Conservation (phyloP, 2,329 filamentous ascomycete genomes). For the Trematosphaeria pertusa region DNA sequence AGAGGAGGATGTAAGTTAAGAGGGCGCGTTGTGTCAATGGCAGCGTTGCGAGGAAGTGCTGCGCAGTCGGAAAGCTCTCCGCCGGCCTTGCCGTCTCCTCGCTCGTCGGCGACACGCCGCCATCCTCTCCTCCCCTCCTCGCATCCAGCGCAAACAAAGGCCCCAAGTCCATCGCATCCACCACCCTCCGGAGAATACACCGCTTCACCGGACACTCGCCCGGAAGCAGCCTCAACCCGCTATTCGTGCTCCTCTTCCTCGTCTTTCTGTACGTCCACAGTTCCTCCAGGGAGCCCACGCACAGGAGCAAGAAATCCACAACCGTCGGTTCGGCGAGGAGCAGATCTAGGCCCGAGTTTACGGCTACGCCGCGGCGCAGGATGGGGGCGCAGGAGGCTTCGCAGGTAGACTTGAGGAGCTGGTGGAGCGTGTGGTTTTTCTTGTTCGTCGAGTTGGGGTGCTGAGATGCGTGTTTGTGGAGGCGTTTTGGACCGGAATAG, state of each 20-base stretch:
- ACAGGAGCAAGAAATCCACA: slow-evolving; percentile 9
- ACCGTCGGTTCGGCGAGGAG: slow-evolving; percentile 8
- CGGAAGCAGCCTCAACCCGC: slow-evolving; percentile 3
- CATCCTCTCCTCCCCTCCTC: too few species aligned
- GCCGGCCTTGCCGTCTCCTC: neutral
- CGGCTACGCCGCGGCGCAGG: neutral
- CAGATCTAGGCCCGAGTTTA: slow-evolving; percentile 1
- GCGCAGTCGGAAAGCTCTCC: too few species aligned
- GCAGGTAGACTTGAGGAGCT: slow-evolving; percentile 3
- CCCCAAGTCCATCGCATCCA: neutral
- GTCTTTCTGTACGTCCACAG: neutral
- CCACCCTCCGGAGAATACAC: neutral
- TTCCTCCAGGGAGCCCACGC: neutral
- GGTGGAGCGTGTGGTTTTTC: neutral
- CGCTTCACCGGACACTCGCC: slow-evolving; percentile 4
- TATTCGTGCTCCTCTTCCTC: neutral
- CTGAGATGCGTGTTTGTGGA: too few species aligned
- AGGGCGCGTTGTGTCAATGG: neutral
- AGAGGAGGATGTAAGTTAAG: slow-evolving; percentile 3
- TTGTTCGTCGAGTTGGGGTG: too few species aligned
- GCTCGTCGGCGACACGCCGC: too few species aligned
- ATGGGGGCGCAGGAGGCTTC: slow-evolving; percentile 6
- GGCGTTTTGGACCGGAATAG: too few species aligned
- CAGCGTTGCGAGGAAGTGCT: neutral
- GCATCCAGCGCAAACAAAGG: neutral